phyloP scores from a whole-genome alignment of 23 red algal species.

The Gracilaria gracilis region DNA sequence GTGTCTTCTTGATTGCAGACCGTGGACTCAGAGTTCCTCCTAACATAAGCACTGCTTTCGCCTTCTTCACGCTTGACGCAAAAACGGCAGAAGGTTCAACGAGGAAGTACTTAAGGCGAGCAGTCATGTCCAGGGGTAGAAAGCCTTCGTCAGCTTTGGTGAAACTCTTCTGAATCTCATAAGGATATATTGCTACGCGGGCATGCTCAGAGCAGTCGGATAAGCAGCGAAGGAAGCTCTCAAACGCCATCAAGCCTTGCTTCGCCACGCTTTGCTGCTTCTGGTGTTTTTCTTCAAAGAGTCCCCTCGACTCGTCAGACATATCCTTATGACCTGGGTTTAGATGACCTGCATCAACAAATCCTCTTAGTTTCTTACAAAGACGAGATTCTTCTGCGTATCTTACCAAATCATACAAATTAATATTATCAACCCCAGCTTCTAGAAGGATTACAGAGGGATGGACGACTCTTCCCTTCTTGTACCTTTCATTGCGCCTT shows the following conservation, averaged over 20 bases:
- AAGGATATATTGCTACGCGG: constrained; percentile 70
- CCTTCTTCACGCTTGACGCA: constrained; percentile 45
- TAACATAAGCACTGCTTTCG: constrained; percentile 78
- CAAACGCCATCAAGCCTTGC: constrained; percentile 52
- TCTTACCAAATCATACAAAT: constrained; percentile 73
- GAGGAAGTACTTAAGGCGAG: constrained; percentile 76
- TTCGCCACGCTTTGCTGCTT: constrained; percentile 36
- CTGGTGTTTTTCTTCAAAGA: not conserved
- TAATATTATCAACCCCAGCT: constrained; percentile 90
- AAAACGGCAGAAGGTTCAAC: constrained; percentile 68
- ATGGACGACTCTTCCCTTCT: constrained; percentile 49
- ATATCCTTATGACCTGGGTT: not conserved
- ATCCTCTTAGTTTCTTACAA: constrained; percentile 73
- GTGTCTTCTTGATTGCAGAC: constrained; percentile 37
- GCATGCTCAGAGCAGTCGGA: constrained; percentile 35
- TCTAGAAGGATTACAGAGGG: constrained; percentile 75
- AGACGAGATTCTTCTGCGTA: constrained; percentile 64
- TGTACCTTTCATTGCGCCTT: constrained; percentile 14
- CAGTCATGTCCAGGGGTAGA: constrained; percentile 28
- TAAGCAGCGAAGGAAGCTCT: constrained; percentile 45
- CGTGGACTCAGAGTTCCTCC: constrained; percentile 94
- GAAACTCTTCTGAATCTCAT: not conserved
- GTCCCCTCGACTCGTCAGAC: not conserved
- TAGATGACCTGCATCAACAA: constrained; percentile 63
- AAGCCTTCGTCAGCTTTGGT: not conserved